Evolutionary conservation across 2,329 filamentous ascomycete genomes (phyloP).

Genomic region (Coniochaeta sp.): DNA sequence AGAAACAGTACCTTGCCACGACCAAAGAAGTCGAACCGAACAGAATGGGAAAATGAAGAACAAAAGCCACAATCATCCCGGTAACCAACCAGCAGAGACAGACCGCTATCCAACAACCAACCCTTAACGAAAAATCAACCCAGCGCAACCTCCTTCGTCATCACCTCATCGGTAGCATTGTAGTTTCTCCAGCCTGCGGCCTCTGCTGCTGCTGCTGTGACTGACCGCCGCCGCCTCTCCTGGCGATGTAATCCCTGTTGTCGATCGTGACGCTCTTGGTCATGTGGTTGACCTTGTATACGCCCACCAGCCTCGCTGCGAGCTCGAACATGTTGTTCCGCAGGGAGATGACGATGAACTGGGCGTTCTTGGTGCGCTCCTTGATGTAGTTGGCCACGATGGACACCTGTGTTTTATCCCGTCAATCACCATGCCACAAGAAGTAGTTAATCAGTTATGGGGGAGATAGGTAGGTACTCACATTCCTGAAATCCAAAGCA

Average conservation of each 20-base stretch:
- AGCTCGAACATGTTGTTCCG: conserved; percentile 99
- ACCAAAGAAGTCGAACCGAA: too few species aligned
- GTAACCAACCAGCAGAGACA: too few species aligned
- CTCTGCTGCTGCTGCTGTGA: conserved; percentile 11
- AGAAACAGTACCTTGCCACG: too few species aligned
- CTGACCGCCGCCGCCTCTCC: conserved; percentile 24
- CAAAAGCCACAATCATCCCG: not conserved
- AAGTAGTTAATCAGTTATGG: not conserved
- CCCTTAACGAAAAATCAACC: not conserved
- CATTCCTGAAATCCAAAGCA: conserved; percentile 94
- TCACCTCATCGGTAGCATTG: not conserved
- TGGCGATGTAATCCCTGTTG: conserved; percentile 67
- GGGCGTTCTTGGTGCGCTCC: conserved; percentile 96
- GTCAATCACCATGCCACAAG: not conserved
- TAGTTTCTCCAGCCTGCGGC: not conserved
- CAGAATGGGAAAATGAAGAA: not conserved
- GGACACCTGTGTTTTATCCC: conserved; percentile 59
- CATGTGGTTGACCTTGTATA: conserved; percentile 99
- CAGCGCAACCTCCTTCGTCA: not conserved
- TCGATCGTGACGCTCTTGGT: conserved; percentile 88
- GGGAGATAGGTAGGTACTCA: conserved; percentile 40
- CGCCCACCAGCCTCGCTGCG: conserved; percentile 87
- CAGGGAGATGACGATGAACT: conserved; percentile 97
- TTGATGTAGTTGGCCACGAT: conserved; percentile 99
- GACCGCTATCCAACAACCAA: not conserved